These are phyloP conservation scores for Saturnispora sanitii DNA, from an alignment of 805 yeast genomes.

Conservation along the genomic window DNA sequence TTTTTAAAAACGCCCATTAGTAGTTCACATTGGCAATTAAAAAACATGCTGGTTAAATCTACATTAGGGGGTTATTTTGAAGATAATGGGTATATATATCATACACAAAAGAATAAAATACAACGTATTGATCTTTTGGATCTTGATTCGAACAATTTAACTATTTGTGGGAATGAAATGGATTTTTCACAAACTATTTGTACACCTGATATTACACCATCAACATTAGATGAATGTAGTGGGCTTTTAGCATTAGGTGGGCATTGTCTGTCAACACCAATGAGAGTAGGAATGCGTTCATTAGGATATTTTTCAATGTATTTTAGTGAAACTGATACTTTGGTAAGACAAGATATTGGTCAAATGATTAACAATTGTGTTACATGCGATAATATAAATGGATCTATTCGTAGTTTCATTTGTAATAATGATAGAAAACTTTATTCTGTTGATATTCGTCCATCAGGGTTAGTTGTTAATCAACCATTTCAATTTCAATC, in stretches of 20 bases:
- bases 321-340: constrained; percentile 38
- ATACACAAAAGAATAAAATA: constrained; percentile 48
- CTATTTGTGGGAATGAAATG: constrained; percentile 3
- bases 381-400: constrained; percentile 35
- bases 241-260: constrained; percentile 35
- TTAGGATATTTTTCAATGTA: constrained; percentile 53
- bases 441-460: constrained; percentile 51
- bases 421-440: constrained; percentile 79
- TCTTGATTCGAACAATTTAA: neutral
- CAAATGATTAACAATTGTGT: constrained; percentile 80
- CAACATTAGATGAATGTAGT: constrained; percentile 41
- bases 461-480: constrained; percentile 29
- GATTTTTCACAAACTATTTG: constrained; percentile 1
- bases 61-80: constrained; percentile 17
- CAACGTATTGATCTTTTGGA: constrained; percentile 11
- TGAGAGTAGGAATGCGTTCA: constrained; percentile 9
- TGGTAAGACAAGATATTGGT: constrained; percentile 53
- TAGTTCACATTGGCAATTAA: constrained; percentile 61
- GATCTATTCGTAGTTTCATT: constrained; percentile 46
- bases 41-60: constrained; percentile 56
- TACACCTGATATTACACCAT: constrained; percentile 39
- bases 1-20: constrained; percentile 9
- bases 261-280: constrained; percentile 39
- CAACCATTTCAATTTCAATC: constrained; percentile 43
- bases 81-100: constrained; percentile 29